A percentile compares a stretch with the other conserved stretches of the same genome.
These are phyloP conservation scores for Selaginella tamariscina DNA, from an alignment of 75 land plant species.

Conservation along the genomic window DNA sequence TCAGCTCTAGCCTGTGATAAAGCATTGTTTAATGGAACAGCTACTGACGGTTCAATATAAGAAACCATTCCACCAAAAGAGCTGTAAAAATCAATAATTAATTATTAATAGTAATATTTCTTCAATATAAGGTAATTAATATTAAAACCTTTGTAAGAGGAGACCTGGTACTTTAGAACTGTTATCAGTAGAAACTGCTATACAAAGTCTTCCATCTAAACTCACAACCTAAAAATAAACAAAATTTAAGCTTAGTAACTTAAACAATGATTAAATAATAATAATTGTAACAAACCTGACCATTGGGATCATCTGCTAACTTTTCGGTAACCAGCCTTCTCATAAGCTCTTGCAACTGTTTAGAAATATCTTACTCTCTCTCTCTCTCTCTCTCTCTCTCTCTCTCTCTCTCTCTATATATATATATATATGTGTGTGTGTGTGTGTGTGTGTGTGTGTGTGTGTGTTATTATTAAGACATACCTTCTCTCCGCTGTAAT, in stretches of 20 bases:
- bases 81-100: constrained; percentile 1
- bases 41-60: constrained; percentile 63
- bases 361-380: too few species aligned
- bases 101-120: too few species aligned
- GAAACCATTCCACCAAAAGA: constrained; percentile 53
- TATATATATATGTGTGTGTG: too few species aligned
- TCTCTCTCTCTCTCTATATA: too few species aligned
- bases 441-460: too few species aligned
- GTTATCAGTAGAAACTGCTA: constrained; percentile 21
- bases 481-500: neutral
- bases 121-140: too few species aligned
- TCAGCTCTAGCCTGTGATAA: constrained; percentile 60
- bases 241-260: neutral
- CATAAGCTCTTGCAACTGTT: constrained; percentile 29
- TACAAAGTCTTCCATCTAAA: constrained; percentile 29
- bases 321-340: constrained; percentile 19
- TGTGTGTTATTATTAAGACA: too few species aligned
- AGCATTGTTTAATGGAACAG: constrained; percentile 78
- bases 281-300: constrained; percentile 15
- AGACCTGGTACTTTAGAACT: constrained; percentile 19
- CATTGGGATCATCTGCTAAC: constrained; percentile 9
- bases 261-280: neutral
- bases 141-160: constrained; percentile 24
- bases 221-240: constrained; percentile 12
- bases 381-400: too few species aligned